A percentile compares a stretch with the other conserved stretches of the same genome.
Conservation (phyloP, 176 grass and related monocot species). For the Zoysia japonica region DNA sequence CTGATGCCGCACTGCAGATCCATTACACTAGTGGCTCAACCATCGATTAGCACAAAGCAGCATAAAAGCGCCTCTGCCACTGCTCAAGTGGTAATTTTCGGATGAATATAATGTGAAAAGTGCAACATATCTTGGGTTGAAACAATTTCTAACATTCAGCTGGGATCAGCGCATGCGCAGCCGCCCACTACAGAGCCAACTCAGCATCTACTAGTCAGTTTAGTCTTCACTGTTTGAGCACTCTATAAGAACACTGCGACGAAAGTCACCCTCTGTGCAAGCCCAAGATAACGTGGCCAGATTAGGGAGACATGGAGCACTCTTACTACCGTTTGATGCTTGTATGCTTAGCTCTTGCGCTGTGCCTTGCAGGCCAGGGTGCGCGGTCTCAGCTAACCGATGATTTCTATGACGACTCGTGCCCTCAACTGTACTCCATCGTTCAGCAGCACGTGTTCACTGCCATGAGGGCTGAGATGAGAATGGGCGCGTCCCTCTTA, state of each 20-base stretch:
- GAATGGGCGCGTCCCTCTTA: constrained; percentile 77
- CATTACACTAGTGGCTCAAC: constrained; percentile 43
- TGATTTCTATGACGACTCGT: constrained; percentile 47
- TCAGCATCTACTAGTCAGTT: neutral
- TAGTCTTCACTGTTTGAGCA: constrained; percentile 7
- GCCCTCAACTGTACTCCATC: constrained; percentile 51
- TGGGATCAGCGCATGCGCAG: constrained; percentile 26
- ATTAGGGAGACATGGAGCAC: constrained; percentile 36
- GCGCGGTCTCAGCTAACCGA: constrained; percentile 40
- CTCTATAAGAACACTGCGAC: constrained; percentile 35
- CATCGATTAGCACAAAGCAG: neutral
- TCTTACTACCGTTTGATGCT: constrained; percentile 35
- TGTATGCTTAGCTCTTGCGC: constrained; percentile 33
- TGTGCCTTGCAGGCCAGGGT: constrained; percentile 33
- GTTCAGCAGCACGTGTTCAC: constrained; percentile 47
- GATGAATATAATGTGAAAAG: constrained; percentile 6
- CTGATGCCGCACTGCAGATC: constrained; percentile 37
- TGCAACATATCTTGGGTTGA: neutral
- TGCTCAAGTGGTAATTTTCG: constrained; percentile 8
- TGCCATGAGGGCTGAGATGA: constrained; percentile 57
- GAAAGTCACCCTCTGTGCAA: constrained; percentile 28
- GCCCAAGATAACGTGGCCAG: neutral
- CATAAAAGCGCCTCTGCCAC: neutral
- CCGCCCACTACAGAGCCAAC: constrained; percentile 22
- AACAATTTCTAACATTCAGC: neutral